These are phyloP conservation scores for Globisporangium parvum DNA, from an alignment of 352 stramenopile species.

Conservation along the genomic window DNA sequence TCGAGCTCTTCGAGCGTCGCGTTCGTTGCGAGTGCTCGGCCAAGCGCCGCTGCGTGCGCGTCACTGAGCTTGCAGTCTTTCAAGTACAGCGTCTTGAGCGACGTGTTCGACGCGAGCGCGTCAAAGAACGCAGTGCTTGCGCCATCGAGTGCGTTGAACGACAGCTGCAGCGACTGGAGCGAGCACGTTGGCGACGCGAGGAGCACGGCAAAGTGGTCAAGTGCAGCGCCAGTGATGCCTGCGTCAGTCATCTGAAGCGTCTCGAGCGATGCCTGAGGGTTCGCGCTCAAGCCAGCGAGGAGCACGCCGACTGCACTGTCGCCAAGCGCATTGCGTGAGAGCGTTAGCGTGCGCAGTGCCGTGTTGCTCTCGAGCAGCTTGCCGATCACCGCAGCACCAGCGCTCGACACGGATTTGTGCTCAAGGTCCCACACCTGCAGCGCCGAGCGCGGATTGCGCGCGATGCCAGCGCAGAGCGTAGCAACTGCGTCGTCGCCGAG, in stretches of 20 bases:
- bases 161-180: conserved; percentile 56
- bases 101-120: conserved; percentile 49
- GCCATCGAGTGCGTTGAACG: conserved; percentile 51
- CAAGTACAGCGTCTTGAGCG: conserved; percentile 54
- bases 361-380: conserved; percentile 45
- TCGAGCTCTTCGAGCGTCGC: conserved; percentile 47
- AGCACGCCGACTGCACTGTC: conserved; percentile 36
- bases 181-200: conserved; percentile 37
- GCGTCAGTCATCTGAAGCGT: conserved; percentile 45
- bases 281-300: conserved; percentile 30
- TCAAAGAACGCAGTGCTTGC: conserved; percentile 46
- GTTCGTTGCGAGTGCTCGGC: conserved; percentile 41
- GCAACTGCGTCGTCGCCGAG: conserved; percentile 49
- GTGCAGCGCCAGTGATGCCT: conserved; percentile 32
- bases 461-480: conserved; percentile 40
- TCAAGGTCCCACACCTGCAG: conserved; percentile 71
- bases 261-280: conserved; percentile 21
- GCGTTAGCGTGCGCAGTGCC: conserved; percentile 35
- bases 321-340: conserved; percentile 60
- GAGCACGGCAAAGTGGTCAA: conserved; percentile 40
- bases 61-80: conserved; percentile 62
- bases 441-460: conserved; percentile 37
- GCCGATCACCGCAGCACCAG: conserved; percentile 39
- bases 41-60: conserved; percentile 30
- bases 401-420: conserved; percentile 50